Evolutionary conservation across 306 rosid genomes (phyloP).

Genomic region (Glycine soja): DNA sequence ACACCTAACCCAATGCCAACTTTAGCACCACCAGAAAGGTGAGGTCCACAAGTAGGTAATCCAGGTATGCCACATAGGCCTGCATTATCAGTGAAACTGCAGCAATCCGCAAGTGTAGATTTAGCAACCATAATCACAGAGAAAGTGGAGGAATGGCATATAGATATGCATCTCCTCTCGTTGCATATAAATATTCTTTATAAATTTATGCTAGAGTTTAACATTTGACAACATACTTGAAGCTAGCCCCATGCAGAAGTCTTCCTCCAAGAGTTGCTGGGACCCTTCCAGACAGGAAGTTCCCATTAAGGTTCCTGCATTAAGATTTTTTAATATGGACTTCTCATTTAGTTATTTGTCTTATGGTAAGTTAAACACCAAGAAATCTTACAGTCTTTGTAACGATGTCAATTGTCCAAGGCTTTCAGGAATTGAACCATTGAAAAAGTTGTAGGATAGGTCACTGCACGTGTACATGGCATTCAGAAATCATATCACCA

Average conservation of each 20-base stretch:
- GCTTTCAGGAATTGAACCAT: slow-evolving; percentile 93
- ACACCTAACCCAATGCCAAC: slow-evolving; percentile 82
- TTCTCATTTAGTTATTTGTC: slow-evolving; percentile 31
- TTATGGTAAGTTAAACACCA: slow-evolving; percentile 26
- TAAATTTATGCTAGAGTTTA: slow-evolving; percentile 19
- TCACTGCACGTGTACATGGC: slow-evolving; percentile 68
- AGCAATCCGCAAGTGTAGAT: slow-evolving; percentile 45
- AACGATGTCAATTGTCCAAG: slow-evolving; percentile 84
- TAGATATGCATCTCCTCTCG: background rate
- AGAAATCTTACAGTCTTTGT: slow-evolving; percentile 70
- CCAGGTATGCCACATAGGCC: slow-evolving; percentile 97
- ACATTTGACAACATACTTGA: slow-evolving; percentile 71
- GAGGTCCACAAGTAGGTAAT: slow-evolving; percentile 77
- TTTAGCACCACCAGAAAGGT: slow-evolving; percentile 73
- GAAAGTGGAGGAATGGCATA: slow-evolving; percentile 33
- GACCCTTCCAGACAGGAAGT: slow-evolving; percentile 80
- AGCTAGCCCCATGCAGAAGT: slow-evolving; percentile 96
- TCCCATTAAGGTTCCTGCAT: slow-evolving; percentile 90
- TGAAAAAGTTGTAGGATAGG: slow-evolving; percentile 82
- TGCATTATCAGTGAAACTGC: slow-evolving; percentile 92
- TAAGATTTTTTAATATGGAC: slow-evolving; percentile 38
- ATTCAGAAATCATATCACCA: slow-evolving; percentile 43
- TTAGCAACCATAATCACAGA: slow-evolving; percentile 20
- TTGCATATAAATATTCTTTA: background rate
- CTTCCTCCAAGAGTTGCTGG: slow-evolving; percentile 86